phyloP scores from a whole-genome alignment of 306 rosid species.

The Quercus dentata region DNA sequence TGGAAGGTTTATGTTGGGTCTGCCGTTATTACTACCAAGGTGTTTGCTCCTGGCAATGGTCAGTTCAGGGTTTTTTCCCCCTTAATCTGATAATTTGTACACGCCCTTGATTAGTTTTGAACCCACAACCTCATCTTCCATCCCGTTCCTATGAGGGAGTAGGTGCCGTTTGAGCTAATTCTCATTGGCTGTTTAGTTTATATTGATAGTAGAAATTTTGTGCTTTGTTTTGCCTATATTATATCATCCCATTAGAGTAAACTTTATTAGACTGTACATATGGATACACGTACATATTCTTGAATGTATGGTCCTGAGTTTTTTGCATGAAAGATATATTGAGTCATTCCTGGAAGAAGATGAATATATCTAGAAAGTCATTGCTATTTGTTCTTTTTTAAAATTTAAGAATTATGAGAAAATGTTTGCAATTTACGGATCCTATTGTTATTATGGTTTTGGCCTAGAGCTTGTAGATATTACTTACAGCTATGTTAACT shows the following conservation, averaged over 20 bases:
- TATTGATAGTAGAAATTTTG: neutral
- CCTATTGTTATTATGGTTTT: neutral
- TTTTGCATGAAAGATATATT: neutral
- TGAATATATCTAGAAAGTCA: neutral
- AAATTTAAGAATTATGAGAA: neutral
- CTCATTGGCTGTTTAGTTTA: neutral
- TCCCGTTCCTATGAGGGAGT: neutral
- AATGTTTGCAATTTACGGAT: neutral
- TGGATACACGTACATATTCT: neutral
- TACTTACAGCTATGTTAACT: neutral
- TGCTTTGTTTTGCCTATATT: conserved; percentile 1
- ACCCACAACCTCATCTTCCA: neutral
- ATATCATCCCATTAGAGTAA: neutral
- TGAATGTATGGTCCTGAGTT: neutral
- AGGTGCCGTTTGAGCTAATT: neutral
- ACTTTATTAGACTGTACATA: neutral
- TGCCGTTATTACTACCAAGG: conserved; percentile 96
- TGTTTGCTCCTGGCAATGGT: conserved; percentile 99
- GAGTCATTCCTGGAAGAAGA: neutral
- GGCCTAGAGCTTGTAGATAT: neutral
- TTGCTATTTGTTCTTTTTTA: neutral
- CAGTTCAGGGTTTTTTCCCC: conserved; percentile 23
- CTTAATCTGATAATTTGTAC: neutral
- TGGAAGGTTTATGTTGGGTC: conserved; percentile 98
- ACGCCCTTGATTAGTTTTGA: neutral